Evolutionary conservation across 192 early-diverging fungal genomes (phyloP).

Genomic region (Backusella morwellensis): DNA sequence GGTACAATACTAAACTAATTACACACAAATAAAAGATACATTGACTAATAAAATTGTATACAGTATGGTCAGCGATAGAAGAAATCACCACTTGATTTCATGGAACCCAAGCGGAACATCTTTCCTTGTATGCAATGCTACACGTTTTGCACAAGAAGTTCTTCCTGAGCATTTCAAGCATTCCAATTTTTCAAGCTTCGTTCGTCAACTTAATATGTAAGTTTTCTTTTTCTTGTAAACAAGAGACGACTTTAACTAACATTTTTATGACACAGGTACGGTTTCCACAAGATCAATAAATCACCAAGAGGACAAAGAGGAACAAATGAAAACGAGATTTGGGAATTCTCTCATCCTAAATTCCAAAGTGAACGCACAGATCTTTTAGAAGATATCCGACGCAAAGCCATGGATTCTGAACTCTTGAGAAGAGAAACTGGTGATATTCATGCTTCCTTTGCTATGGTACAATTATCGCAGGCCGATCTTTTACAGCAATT

Average conservation of each 20-base stretch:
- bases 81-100: slow-evolving; percentile 61
- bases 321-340: slow-evolving; percentile 65
- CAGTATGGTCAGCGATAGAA: slow-evolving; percentile 62
- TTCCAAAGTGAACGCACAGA: slow-evolving; percentile 56
- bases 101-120: slow-evolving; percentile 69
- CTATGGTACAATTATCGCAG: slow-evolving; percentile 61
- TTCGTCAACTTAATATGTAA: slow-evolving; percentile 93
- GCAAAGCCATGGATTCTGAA: slow-evolving; percentile 71
- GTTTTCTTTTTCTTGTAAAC: slow-evolving; percentile 39
- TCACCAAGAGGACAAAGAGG: slow-evolving; percentile 59
- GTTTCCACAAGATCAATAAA: slow-evolving; percentile 76
- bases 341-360: slow-evolving; percentile 68
- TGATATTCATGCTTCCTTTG: slow-evolving; percentile 59
- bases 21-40: not conserved
- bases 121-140: slow-evolving; percentile 70
- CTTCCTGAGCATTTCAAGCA: slow-evolving; percentile 89
- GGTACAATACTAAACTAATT: slow-evolving; percentile 6
- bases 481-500: slow-evolving; percentile 60
- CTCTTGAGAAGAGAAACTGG: slow-evolving; percentile 57
- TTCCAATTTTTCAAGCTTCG: slow-evolving; percentile 88
- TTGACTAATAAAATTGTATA: not conserved
- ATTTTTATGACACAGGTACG: slow-evolving; percentile 35
- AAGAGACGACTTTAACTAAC: not conserved
- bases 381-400: slow-evolving; percentile 67
- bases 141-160: slow-evolving; percentile 76